phyloP scores from a whole-genome alignment of 1,139 yeast species.

The Debaryomyces subglobosus region DNA sequence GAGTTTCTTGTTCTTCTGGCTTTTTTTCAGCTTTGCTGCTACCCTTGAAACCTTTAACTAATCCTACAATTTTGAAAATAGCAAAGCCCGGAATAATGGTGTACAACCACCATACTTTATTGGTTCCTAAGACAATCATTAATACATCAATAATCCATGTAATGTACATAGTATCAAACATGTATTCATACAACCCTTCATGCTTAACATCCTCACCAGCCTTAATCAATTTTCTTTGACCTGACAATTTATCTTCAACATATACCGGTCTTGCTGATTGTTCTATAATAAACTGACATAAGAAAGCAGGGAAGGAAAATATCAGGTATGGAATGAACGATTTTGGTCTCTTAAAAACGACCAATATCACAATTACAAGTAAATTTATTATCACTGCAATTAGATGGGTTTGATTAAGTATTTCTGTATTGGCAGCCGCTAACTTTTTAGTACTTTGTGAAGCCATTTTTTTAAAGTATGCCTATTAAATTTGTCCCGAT shows the following conservation, averaged over 20 bases:
- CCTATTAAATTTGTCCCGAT: background rate
- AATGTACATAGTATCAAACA: conserved; percentile 73
- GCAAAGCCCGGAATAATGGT: conserved; percentile 54
- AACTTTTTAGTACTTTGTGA: conserved; percentile 63
- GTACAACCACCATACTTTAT: conserved; percentile 64
- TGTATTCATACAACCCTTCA: conserved; percentile 72
- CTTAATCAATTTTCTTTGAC: conserved; percentile 37
- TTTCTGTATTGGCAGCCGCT: conserved; percentile 58
- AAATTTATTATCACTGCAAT: conserved; percentile 47
- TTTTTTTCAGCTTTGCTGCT: conserved; percentile 16
- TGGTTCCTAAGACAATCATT: conserved; percentile 57
- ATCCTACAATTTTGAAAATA: conserved; percentile 48
- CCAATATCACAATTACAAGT: conserved; percentile 42
- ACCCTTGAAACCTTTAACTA: conserved; percentile 26
- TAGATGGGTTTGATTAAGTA: conserved; percentile 58
- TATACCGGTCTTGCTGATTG: conserved; percentile 67
- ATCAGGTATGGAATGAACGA: conserved; percentile 54
- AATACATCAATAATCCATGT: conserved; percentile 65
- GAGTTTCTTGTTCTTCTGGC: conserved; percentile 13
- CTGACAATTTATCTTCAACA: conserved; percentile 38
- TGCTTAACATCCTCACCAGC: conserved; percentile 71
- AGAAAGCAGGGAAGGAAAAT: conserved; percentile 59
- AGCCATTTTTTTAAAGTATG: conserved; percentile 33
- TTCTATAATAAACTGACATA: conserved; percentile 61
- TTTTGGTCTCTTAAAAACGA: conserved; percentile 56